Evolutionary conservation across 2,329 filamentous ascomycete species (phyloP), one percentile per base, ranked within the genome.

Genomic region (Aureobasidium zeae): DNA sequence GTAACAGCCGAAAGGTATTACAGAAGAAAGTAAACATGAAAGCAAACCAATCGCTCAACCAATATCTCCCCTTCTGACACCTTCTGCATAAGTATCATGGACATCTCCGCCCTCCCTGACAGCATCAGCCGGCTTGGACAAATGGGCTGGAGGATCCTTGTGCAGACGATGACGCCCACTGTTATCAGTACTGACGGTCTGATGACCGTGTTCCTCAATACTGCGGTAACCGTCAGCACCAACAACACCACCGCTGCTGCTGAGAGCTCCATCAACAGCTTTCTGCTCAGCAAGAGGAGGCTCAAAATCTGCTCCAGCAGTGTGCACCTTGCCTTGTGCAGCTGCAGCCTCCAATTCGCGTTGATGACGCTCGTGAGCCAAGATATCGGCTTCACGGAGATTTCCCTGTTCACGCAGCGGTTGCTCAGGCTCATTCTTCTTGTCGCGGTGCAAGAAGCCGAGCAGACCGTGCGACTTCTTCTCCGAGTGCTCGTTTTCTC

Each of bases 381-480:
- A 33, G 15, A 31, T 26, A 21, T 44, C 39, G 19, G 41, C 39
- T 30, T 43, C 33, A 21, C 34, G 30, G 11, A 35, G 30, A 16
- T 39, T 15, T 1, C 45, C 42, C 17, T 45, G 32, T 11, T 45
- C 11, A 16, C 26, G 24, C 8, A 37, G 13, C 4, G 26, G 21
- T 10, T 33, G 28, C 13, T 46, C 44, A 4, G 34, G 21, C 21
- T 36, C 34, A 36, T 62, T 62, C 47, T 61, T 57, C 46, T 63
- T 66, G 50, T 65, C 58, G n/a, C 61, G 58, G 47, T 65, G 62
- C 21, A 66, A 49, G 51, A 67, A 65, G 15, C 62, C 58, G 17
- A 65, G 51, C 9, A 67, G 49, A 24, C 54, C 47, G 38, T 51
- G 34, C 17, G 47, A 29, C 45, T 49, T 48, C 37, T 51, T 44